phyloP scores from a whole-genome alignment of 768 basidiomycete species.

The Rhodotorula kratochvilovae region DNA sequence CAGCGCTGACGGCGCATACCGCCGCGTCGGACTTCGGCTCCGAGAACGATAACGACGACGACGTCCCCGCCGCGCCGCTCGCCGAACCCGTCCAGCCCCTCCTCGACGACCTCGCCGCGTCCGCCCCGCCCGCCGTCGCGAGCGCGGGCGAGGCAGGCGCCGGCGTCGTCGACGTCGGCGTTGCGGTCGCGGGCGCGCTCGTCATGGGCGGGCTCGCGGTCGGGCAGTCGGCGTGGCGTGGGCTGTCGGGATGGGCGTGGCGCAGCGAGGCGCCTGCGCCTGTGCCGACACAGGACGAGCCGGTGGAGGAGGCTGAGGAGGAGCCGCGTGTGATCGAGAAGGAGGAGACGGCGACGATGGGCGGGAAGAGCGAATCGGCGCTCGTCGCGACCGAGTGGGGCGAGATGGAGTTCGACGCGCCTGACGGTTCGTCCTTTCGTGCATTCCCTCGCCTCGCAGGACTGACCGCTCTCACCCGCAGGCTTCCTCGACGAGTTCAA shows the following conservation, averaged over 20 bases:
- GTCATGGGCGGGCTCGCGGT: slow-evolving; percentile 30
- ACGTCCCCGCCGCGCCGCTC: neutral
- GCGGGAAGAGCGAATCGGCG: slow-evolving; percentile 3
- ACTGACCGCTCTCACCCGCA: neutral
- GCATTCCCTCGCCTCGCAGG: too few relatives aligned
- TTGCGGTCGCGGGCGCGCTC: slow-evolving; percentile 18
- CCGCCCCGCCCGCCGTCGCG: neutral
- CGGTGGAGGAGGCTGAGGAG: neutral
- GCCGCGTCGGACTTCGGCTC: neutral
- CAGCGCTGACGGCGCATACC: neutral
- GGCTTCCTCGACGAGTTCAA: slow-evolving; percentile 30
- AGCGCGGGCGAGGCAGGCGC: neutral
- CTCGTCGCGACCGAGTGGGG: slow-evolving; percentile 26
- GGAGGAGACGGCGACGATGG: too few relatives aligned
- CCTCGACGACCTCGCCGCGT: too few relatives aligned
- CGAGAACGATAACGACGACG: neutral
- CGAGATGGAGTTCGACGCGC: slow-evolving; percentile 22
- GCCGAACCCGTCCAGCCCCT: neutral
- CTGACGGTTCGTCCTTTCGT: slow-evolving; percentile 12
- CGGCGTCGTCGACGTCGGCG: slow-evolving; percentile 2
- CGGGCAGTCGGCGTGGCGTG: slow-evolving; percentile 17
- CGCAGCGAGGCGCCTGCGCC: neutral
- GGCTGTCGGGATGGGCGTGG: slow-evolving; percentile 25
- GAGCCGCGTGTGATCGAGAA: neutral
- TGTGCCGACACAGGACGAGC: neutral